phyloP scores from a whole-genome alignment of 78 protist genomes.

The Dictyostelium firmibasis region DNA sequence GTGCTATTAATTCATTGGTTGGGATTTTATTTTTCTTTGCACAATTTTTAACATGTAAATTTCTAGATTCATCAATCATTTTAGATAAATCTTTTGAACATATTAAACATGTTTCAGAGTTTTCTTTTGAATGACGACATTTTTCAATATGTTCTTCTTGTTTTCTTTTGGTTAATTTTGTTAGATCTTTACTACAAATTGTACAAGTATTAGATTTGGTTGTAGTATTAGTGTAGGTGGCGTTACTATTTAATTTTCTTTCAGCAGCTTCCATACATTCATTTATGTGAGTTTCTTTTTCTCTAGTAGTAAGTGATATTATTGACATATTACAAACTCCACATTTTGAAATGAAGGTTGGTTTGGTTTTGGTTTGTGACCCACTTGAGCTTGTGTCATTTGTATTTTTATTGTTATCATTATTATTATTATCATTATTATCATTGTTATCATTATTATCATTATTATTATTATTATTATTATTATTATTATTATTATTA shows the following conservation, averaged over 20 bases:
- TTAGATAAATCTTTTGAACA: constrained; percentile 16
- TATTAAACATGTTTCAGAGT: background rate
- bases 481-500: background rate
- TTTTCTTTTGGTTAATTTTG: background rate
- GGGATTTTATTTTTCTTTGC: constrained; percentile 11
- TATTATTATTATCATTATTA: background rate
- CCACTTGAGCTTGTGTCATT: background rate
- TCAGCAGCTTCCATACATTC: background rate
- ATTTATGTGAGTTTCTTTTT: constrained; percentile 11
- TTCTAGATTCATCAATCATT: background rate
- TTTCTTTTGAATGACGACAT: constrained; percentile 3
- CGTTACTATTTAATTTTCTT: background rate
- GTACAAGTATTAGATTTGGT: background rate
- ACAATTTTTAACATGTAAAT: constrained; percentile 14
- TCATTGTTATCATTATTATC: background rate
- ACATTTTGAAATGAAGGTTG: background rate
- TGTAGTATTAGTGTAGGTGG: background rate
- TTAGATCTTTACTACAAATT: constrained; percentile 6
- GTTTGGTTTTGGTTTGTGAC: background rate
- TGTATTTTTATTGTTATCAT: background rate
- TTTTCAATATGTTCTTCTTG: constrained; percentile 12
- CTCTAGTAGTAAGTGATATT: background rate
- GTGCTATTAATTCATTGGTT: background rate
- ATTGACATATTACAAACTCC: background rate
- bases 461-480: background rate